These are phyloP conservation scores for Artemisia argyi DNA, from an alignment of 129 eudicot species.

Conservation along the genomic window DNA sequence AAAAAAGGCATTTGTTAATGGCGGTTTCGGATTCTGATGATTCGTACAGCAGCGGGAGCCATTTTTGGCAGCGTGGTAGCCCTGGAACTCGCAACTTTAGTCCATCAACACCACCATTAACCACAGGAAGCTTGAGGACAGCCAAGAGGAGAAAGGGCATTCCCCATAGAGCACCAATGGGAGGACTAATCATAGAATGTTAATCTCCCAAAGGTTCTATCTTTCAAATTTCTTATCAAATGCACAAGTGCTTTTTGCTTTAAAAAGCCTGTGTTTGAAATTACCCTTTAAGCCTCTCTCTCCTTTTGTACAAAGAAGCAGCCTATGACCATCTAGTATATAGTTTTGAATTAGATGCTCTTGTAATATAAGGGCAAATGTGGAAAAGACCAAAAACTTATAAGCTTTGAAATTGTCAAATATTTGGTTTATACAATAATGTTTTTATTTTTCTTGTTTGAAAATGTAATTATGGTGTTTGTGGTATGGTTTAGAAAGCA, in stretches of 20 bases:
- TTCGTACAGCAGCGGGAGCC: constrained; percentile 58
- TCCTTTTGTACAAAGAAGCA: constrained; percentile 53
- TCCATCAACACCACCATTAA: constrained; percentile 90
- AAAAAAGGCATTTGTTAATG: constrained; percentile 39
- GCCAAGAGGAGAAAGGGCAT: constrained; percentile 92
- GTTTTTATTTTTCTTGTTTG: constrained; percentile 9
- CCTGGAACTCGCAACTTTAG: constrained; percentile 49
- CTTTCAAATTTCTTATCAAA: constrained; percentile 20
- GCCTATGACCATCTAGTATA: constrained; percentile 28
- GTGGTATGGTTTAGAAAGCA: constrained; percentile 26
- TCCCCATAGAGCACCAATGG: constrained; percentile 94
- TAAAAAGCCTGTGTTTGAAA: constrained; percentile 42
- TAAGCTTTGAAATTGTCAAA: constrained; percentile 31
- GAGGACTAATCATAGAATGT: constrained; percentile 62
- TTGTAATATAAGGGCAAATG: constrained; percentile 34
- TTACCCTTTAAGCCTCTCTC: constrained; percentile 7
- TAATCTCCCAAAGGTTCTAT: constrained; percentile 23
- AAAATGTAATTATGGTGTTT: constrained; percentile 52
- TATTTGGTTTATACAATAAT: constrained; percentile 28
- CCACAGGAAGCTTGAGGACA: constrained; percentile 46
- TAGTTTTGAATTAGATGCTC: constrained; percentile 33
- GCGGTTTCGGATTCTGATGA: constrained; percentile 64
- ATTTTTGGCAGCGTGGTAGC: constrained; percentile 34
- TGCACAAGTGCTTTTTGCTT: constrained; percentile 26
- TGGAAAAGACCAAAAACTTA: constrained; percentile 18